Evolutionary conservation across 2,329 filamentous ascomycete genomes (phyloP).

Genomic region (Orbilia ellipsospora): DNA sequence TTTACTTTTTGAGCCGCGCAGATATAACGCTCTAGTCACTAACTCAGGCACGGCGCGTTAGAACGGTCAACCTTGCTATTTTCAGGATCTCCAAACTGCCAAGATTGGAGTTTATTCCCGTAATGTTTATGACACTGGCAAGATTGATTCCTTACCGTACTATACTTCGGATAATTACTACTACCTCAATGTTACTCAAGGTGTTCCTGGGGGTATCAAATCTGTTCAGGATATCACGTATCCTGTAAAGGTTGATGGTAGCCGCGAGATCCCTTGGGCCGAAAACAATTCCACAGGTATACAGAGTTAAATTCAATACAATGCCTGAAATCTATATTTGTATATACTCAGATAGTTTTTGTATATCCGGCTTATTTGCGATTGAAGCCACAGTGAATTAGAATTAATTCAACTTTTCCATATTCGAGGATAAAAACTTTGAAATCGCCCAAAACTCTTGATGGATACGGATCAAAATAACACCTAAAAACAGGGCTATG

Average conservation of each 20-base stretch:
- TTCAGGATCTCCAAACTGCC: slow-evolving; percentile 46
- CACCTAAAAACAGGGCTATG: no score
- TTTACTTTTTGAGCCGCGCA: not conserved
- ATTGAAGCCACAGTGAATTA: no score
- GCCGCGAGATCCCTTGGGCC: slow-evolving; percentile 46
- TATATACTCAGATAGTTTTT: no score
- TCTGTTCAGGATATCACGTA: slow-evolving; percentile 37
- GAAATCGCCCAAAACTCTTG: no score
- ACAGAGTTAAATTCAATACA: no score
- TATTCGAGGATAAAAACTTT: no score
- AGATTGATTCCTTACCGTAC: slow-evolving; percentile 31
- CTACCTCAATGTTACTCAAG: slow-evolving; percentile 67
- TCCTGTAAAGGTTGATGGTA: slow-evolving; percentile 50
- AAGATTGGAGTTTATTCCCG: slow-evolving; percentile 49
- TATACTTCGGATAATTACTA: slow-evolving; percentile 43
- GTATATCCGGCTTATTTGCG: no score
- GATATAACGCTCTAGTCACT: no score
- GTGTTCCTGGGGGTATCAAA: slow-evolving; percentile 66
- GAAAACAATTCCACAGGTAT: slow-evolving; percentile 20
- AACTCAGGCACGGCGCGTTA: not conserved
- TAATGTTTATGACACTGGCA: slow-evolving; percentile 37
- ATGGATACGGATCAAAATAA: no score
- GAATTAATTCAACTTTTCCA: no score
- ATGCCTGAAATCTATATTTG: no score
- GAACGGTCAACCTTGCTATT: slow-evolving; percentile 51